phyloP scores from a whole-genome alignment of 2,329 filamentous ascomycete species.

The Ceratocystis ficicola region DNA sequence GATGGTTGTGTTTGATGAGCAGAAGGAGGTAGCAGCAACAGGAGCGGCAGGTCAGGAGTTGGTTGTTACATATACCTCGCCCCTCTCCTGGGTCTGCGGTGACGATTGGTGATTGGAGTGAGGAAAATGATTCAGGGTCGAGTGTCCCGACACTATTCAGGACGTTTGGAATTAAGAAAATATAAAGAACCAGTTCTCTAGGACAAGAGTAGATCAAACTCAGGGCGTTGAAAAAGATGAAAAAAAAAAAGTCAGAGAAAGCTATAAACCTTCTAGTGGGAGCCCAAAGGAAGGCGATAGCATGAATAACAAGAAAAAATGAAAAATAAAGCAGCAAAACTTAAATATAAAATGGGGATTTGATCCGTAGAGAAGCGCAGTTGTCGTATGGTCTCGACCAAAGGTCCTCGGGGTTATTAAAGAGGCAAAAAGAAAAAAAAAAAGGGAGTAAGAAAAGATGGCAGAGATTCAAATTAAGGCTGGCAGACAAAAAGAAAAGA shows the following conservation, averaged over 20 bases:
- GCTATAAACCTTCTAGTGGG: neutral
- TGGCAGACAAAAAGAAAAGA: constrained; percentile 12
- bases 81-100: neutral
- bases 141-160: neutral
- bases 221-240: neutral
- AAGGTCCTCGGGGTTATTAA: too few relatives aligned
- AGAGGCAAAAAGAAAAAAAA: neutral
- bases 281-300: neutral
- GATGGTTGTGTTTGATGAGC: neutral
- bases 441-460: constrained; percentile 2
- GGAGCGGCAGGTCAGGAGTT: neutral
- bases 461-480: neutral
- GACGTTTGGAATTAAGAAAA: neutral
- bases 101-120: neutral
- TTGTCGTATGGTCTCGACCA: too few relatives aligned
- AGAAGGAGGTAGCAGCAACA: neutral
- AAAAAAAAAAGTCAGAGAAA: neutral
- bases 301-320: neutral
- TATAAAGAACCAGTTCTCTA: neutral
- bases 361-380: too few relatives aligned
- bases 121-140: neutral
- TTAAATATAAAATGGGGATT: too few relatives aligned
- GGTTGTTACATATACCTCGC: constrained; percentile 6
- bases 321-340: constrained; percentile 7
- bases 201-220: constrained; percentile 4